Conservation (phyloP, 164 flowering plant species). For the Cinnamomum micranthum region DNA sequence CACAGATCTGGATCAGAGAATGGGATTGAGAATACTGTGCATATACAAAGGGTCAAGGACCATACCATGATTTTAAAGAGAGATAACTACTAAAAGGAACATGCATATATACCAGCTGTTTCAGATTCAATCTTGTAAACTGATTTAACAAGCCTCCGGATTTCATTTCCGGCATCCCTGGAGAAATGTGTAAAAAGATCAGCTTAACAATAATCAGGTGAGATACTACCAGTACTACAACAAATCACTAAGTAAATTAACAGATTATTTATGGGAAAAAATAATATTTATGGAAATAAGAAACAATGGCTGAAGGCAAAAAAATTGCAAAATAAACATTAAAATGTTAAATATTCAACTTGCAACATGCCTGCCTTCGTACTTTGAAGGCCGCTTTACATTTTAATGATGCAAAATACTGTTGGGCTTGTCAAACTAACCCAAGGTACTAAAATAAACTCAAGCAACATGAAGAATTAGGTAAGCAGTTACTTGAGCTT, state of each 20-base stretch:
- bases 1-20: too few species aligned
- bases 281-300: too few species aligned
- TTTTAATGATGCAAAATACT: not conserved
- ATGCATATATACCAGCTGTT: constrained; percentile 55
- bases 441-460: not conserved
- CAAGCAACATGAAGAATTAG: not conserved
- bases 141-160: constrained; percentile 60
- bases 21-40: too few species aligned
- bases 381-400: not conserved
- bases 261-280: too few species aligned
- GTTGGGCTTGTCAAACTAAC: not conserved
- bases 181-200: constrained; percentile 10
- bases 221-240: not conserved
- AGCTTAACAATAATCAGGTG: not conserved
- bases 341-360: not conserved
- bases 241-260: too few species aligned
- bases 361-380: not conserved
- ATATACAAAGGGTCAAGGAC: too few species aligned
- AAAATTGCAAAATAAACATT: not conserved
- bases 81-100: not conserved
- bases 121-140: constrained; percentile 59
- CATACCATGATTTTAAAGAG: too few species aligned
- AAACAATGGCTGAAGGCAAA: too few species aligned
- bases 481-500: constrained; percentile 49
- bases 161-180: constrained; percentile 62